Conservation (phyloP, 2,329 filamentous ascomycete species). For the Aaosphaeria pasadenensis region DNA sequence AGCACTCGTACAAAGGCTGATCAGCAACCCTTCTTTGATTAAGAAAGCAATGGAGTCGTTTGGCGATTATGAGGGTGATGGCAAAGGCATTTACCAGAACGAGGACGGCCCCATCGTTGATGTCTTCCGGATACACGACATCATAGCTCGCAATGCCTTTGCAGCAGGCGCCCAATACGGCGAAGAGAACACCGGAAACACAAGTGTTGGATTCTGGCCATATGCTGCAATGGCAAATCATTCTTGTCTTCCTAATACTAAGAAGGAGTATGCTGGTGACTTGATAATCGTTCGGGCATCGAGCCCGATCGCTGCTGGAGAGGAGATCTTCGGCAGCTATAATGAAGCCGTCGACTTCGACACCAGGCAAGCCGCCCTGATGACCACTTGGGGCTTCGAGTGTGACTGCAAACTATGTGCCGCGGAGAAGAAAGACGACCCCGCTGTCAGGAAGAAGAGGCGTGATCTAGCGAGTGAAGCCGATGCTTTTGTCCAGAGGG, state of each 20-base stretch:
- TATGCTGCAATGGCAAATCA: conserved; percentile 45
- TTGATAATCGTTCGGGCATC: conserved; percentile 40
- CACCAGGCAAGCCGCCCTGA: conserved; percentile 27
- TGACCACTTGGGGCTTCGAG: conserved; percentile 40
- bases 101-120: conserved; percentile 46
- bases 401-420: conserved; percentile 41
- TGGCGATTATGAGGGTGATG: conserved; percentile 36
- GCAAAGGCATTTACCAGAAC: conserved; percentile 31
- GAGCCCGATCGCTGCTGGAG: conserved; percentile 20
- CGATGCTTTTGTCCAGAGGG: conserved; percentile 20
- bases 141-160: conserved; percentile 47
- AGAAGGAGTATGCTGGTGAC: conserved; percentile 41
- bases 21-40: conserved; percentile 40
- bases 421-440: conserved; percentile 27
- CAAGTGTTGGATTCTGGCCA: conserved; percentile 39
- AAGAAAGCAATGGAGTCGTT: conserved; percentile 31
- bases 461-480: conserved; percentile 20
- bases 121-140: conserved; percentile 47
- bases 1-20: conserved; percentile 46
- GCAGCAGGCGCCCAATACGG: conserved; percentile 30
- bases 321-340: conserved; percentile 23
- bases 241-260: conserved; percentile 41
- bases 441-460: conserved; percentile 17
- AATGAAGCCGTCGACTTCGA: conserved; percentile 32
- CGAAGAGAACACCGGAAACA: conserved; percentile 17